phyloP scores from a whole-genome alignment of 1,284 basidiomycete genomes.

The Cryptococcus neoformans region DNA sequence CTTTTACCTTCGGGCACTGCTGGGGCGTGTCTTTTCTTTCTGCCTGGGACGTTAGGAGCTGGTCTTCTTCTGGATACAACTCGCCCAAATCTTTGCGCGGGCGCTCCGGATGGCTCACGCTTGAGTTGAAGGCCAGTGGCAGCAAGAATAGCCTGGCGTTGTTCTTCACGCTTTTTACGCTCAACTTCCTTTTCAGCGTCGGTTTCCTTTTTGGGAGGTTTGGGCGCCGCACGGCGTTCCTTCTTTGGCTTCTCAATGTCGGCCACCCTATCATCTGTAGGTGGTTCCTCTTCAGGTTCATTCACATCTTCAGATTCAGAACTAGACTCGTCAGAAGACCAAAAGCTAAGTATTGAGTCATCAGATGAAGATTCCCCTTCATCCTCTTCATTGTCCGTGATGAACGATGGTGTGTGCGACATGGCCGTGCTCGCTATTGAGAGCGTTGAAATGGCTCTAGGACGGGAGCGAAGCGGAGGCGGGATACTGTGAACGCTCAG shows the following conservation, averaged over 20 bases:
- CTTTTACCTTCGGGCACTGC: slow-evolving; percentile 12
- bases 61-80: slow-evolving; percentile 21
- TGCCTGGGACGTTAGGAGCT: slow-evolving; percentile 25
- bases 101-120: slow-evolving; percentile 35
- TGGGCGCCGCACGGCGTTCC: slow-evolving; percentile 1
- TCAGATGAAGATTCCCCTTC: slow-evolving; percentile 33
- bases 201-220: background rate
- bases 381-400: slow-evolving; percentile 27
- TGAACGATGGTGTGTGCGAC: slow-evolving; percentile 1
- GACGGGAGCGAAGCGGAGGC: background rate
- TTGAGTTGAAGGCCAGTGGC: slow-evolving; percentile 78
- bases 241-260: slow-evolving; percentile 41
- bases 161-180: slow-evolving; percentile 64
- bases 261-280: slow-evolving; percentile 38
- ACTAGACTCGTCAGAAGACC: slow-evolving; percentile 43
- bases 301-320: slow-evolving; percentile 30
- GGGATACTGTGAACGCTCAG: background rate
- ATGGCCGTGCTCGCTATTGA: slow-evolving; percentile 3
- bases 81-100: slow-evolving; percentile 48
- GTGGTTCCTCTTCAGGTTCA: slow-evolving; percentile 44
- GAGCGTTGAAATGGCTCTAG: slow-evolving; percentile 11
- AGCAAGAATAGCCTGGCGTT: slow-evolving; percentile 75
- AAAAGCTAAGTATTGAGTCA: slow-evolving; percentile 38
- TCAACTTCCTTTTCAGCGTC: slow-evolving; percentile 55
- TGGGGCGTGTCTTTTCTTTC: slow-evolving; percentile 20